Evolutionary conservation across 1,284 basidiomycete genomes (phyloP).

Genomic region (Moesziomyces sp.): DNA sequence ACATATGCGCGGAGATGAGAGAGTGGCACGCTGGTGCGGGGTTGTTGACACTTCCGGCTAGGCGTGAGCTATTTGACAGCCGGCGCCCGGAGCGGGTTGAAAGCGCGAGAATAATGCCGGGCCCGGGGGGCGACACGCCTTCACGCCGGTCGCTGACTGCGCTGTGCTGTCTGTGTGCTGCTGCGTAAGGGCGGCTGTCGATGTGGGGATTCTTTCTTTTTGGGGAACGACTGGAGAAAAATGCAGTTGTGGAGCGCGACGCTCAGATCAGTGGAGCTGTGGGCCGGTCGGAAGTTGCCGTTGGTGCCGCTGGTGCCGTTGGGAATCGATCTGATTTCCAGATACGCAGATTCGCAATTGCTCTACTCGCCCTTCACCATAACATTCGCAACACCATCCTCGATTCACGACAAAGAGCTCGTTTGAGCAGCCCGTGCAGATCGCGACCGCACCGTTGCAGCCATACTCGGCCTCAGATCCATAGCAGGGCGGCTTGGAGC

Average conservation of each 20-base stretch:
- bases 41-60: background rate
- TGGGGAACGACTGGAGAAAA: background rate
- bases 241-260: background rate
- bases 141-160: no score
- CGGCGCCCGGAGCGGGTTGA: background rate
- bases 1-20: no score
- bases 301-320: no score
- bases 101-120: background rate
- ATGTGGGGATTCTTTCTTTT: background rate
- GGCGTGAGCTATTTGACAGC: background rate
- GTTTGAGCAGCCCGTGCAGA: background rate
- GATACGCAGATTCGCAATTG: background rate
- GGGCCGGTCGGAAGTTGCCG: background rate
- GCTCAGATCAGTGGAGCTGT: background rate
- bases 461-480: slow-evolving; percentile 26
- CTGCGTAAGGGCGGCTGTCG: background rate
- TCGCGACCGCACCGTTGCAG: slow-evolving; percentile 15
- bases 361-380: background rate
- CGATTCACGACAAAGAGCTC: no score
- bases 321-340: background rate
- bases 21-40: background rate
- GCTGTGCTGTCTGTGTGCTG: no score
- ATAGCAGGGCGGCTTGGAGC: slow-evolving; percentile 33
- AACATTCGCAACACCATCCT: background rate
- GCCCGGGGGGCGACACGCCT: no score